Evolutionary conservation across 2,329 filamentous ascomycete genomes (phyloP), one percentile per base, ranked within the genome.

Genomic region (Aspergillus ustus): DNA sequence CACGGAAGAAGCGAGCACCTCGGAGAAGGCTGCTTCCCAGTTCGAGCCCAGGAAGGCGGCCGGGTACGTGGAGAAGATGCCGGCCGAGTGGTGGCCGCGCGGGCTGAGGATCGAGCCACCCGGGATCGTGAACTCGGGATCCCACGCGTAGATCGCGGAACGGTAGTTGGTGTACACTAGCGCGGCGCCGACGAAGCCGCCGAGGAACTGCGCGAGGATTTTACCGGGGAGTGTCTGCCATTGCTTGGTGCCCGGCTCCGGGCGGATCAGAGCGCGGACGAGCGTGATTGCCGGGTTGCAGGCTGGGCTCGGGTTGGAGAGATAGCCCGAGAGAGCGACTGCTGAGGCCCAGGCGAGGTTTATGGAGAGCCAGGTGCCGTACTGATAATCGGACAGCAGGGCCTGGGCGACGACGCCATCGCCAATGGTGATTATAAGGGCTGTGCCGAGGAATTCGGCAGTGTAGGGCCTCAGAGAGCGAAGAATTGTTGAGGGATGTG

Each of bases 361-460:
- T 61, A 75, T 75, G 20, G 73, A 75, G 11, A 75, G 37, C 72
- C 72, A 74, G 56, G 72, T 74, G 57, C 72, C 72, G 53, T 74
- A 74, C 19, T 68, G 67, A 59, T 73, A 74, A 53, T 74, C 69
- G 20, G 72, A 74, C 19, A 74, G 64, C 31, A 74, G 60, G 48
- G 69, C 70, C 57, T 74, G 72, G 4, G 72, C 72, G 63, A 74
- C 72, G 5, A 74, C 72, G 25, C 72, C 72, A 52, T 74, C 72
- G 13, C 72, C 72, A 25, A 73, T 71, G 50, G 73, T 71, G 37
- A 74, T 73, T 2, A 74, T 65, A 3, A 74, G 67, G 17, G 71
- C 72, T 0, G 72, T 73, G 0, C 72, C 72, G 13, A 74, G 70
- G n/a, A 74, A 74, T 53, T 74, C 72, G 19, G 72, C 72, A 37